Conservation (phyloP, 2,329 filamentous ascomycete species). For the Proliferodiscus dingleyae region DNA sequence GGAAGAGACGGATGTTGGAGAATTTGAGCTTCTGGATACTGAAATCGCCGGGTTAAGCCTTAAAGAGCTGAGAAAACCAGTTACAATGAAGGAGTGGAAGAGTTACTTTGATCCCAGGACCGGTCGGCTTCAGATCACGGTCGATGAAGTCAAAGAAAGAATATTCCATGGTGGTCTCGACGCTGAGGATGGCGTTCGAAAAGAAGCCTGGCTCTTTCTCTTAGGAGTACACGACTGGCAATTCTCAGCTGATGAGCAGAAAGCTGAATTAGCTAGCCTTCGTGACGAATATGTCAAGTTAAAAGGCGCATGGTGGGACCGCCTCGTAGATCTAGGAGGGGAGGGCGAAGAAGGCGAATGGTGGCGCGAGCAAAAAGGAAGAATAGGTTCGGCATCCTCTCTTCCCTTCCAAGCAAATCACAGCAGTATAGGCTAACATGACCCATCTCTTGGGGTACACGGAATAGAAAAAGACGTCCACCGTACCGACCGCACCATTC, state of each 20-base stretch:
- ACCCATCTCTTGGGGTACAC: conserved; percentile 48
- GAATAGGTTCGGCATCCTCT: conserved; percentile 69
- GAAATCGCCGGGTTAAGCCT: conserved; percentile 69
- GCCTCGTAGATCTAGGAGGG: conserved; percentile 75
- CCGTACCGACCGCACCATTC: conserved; percentile 87
- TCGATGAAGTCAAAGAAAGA: conserved; percentile 94
- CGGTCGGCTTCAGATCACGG: conserved; percentile 71
- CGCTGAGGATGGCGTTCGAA: conserved; percentile 83
- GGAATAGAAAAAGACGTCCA: conserved; percentile 93
- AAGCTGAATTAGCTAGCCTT: conserved; percentile 75
- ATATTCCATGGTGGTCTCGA: conserved; percentile 93
- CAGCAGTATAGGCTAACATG: conserved; percentile 29
- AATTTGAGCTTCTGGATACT: conserved; percentile 87
- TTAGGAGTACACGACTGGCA: conserved; percentile 93
- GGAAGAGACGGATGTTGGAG: conserved; percentile 90
- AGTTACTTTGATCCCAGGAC: conserved; percentile 74
- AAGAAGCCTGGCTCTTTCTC: conserved; percentile 94
- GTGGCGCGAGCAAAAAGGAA: conserved; percentile 90
- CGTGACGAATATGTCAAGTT: conserved; percentile 91
- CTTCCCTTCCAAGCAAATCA: conserved; percentile 1
- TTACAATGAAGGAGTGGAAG: conserved; percentile 86
- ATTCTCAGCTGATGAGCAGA: conserved; percentile 79
- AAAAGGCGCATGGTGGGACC: conserved; percentile 95
- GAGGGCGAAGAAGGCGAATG: conserved; percentile 82
- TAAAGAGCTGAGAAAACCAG: conserved; percentile 69